Evolutionary conservation across 257 asterid genomes (phyloP), one percentile per base, ranked within the genome.

Genomic region (Nicotiana benthamiana): DNA sequence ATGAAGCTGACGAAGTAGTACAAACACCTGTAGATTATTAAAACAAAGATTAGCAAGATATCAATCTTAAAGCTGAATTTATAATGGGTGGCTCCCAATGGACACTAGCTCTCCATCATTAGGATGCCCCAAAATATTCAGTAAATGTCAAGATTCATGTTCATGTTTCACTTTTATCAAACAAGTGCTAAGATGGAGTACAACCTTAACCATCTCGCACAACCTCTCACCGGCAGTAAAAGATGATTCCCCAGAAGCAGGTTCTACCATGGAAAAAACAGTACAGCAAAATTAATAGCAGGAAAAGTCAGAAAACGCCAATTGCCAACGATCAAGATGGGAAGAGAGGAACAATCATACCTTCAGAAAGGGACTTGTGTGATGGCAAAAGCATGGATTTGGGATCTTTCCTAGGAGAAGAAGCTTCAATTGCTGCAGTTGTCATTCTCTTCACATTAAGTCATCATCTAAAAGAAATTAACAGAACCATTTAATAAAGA

Each of bases 351-450:
- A 36, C 22, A 65, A n/a, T 11, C 67, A 72, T 87, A 93, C 97
- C 97, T 56, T 84, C 92, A 36, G 85, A 72, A 46, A 84, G 72
- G 80, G 91, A 82, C 83, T 86, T 87, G 75, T 76, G 61, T 28
- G 87, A 83, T 40, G 92, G 91, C 85, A 93, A 83, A 82, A 95
- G 95, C 83, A 89, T 81, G 80, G 83, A 87, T 84, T 91, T 92
- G 6, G 97, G 97, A 87, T 91, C 95, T 88, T 92, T 95, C 59
- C 90, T 88, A 59, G 97, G 99, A 83, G 98, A 96, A 82, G 99
- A 91, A 56, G 98, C 92, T 87, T 96, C 99, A 40, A 92, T 92
- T 64, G 93, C 99, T 96, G 77, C 86, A 91, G 22, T 32, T 51
- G 75, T 9, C 59, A 63, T 64, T 53, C 65, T 79, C 77, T 57